Evolutionary conservation across 768 basidiomycete species (phyloP).

Genomic region (Tephrocybe sp.): DNA sequence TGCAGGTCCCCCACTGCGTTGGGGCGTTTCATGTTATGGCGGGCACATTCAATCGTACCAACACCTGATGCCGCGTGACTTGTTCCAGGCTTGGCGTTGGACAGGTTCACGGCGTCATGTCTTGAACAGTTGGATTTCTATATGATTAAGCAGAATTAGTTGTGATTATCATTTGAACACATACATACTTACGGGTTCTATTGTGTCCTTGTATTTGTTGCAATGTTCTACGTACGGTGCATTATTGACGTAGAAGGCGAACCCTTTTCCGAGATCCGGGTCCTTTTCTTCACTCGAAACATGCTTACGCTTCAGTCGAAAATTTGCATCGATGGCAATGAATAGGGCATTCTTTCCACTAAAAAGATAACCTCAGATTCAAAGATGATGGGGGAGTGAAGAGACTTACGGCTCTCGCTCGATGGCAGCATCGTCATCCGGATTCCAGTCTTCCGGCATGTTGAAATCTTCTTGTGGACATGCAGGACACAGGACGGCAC

Average conservation of each 20-base stretch:
- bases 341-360: constrained; percentile 25
- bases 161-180: background rate
- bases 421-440: constrained; percentile 9
- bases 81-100: constrained; percentile 15
- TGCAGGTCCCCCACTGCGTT: constrained; percentile 27
- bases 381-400: background rate
- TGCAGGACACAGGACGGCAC: constrained; percentile 25
- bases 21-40: constrained; percentile 28
- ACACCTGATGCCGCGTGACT: constrained; percentile 25
- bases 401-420: constrained; percentile 11
- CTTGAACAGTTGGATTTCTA: constrained; percentile 28
- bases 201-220: constrained; percentile 6
- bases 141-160: background rate
- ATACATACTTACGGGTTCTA: no score
- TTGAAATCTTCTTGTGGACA: constrained; percentile 27
- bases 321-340: constrained; percentile 32
- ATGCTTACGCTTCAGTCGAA: constrained; percentile 26
- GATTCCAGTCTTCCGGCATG: constrained; percentile 22
- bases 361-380: constrained; percentile 15
- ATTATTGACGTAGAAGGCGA: constrained; percentile 26
- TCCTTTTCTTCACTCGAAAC: constrained; percentile 24
- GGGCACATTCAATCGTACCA: constrained; percentile 24
- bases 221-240: constrained; percentile 19
- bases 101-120: constrained; percentile 27
- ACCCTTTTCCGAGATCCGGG: constrained; percentile 24